A percentile compares a stretch with the other conserved stretches of the same genome.
These are phyloP conservation scores for Suillus cothurnatus DNA, from an alignment of 768 basidiomycete genomes.

Conservation along the genomic window DNA sequence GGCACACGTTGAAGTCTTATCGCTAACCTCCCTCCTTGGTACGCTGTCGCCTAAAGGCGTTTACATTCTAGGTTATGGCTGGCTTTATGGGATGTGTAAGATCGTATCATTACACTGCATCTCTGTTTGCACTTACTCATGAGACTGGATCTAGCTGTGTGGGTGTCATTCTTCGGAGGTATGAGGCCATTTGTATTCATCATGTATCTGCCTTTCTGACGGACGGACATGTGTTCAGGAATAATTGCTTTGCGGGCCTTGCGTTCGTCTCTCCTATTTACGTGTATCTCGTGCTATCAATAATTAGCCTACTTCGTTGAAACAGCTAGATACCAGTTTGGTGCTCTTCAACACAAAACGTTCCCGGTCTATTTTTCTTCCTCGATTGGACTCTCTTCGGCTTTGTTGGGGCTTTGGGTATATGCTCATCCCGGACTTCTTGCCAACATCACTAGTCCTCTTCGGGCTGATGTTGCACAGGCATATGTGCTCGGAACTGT, in stretches of 20 bases:
- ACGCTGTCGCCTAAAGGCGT: conserved; percentile 30
- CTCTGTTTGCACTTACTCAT: background rate
- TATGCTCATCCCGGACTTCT: conserved; percentile 58
- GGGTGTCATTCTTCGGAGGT: conserved; percentile 73
- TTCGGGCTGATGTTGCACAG: conserved; percentile 63
- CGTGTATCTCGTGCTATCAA: background rate
- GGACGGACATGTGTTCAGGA: conserved; percentile 35
- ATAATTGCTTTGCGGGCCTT: conserved; percentile 62
- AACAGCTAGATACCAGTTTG: conserved; percentile 71
- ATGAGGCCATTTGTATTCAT: background rate
- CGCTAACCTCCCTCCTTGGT: conserved; percentile 16
- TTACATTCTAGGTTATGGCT: conserved; percentile 60
- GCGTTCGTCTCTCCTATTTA: conserved; percentile 41
- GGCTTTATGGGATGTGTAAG: conserved; percentile 74
- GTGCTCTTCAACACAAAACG: conserved; percentile 68
- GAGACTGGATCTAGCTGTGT: conserved; percentile 38
- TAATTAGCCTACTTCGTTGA: background rate
- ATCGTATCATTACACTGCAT: background rate
- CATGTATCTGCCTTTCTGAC: background rate
- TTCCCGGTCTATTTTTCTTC: conserved; percentile 76
- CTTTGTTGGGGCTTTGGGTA: conserved; percentile 60
- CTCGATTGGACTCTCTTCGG: conserved; percentile 55
- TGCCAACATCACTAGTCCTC: conserved; percentile 46
- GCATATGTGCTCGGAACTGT: conserved; percentile 56
- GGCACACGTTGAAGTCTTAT: background rate